phyloP scores from a whole-genome alignment of 768 basidiomycete genomes.

The Trametes cingulata region DNA sequence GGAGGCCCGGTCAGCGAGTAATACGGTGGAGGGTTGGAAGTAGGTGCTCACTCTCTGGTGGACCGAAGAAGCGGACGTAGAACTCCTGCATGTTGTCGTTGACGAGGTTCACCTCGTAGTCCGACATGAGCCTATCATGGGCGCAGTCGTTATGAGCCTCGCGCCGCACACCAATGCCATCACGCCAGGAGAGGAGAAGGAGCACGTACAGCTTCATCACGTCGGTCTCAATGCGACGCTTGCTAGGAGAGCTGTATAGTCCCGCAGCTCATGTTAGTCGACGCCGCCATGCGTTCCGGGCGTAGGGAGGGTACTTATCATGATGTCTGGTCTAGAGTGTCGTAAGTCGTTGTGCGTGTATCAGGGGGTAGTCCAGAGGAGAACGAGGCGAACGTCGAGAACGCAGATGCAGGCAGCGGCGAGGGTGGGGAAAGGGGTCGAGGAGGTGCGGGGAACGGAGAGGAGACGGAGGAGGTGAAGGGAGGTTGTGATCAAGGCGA shows the following conservation, averaged over 20 bases:
- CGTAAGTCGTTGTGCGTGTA: not conserved
- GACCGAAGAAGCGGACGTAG: slow-evolving; percentile 94
- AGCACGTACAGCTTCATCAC: slow-evolving; percentile 93
- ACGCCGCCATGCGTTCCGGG: not conserved
- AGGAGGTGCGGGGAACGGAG: slow-evolving; percentile 3
- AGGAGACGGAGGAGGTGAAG: slow-evolving; percentile 9
- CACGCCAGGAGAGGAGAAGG: not conserved
- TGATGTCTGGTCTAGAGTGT: slow-evolving; percentile 31
- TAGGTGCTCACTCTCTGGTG: slow-evolving; percentile 72
- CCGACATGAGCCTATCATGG: slow-evolving; percentile 84
- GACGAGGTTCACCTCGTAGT: slow-evolving; percentile 95
- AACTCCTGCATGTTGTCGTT: slow-evolving; percentile 99
- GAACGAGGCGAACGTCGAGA: slow-evolving; percentile 4
- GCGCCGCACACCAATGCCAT: too few species aligned
- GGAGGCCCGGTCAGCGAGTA: not conserved
- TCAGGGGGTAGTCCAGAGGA: not conserved
- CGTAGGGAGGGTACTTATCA: slow-evolving; percentile 53
- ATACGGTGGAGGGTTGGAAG: not conserved
- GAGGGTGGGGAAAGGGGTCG: not conserved
- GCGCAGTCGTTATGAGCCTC: not conserved
- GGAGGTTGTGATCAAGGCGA: not conserved
- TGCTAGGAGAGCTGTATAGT: slow-evolving; percentile 73
- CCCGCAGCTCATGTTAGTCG: slow-evolving; percentile 32
- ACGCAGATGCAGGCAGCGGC: not conserved
- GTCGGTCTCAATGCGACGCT: slow-evolving; percentile 97